Base-by-base conservation (phyloP, 805 yeast species). In the Myxozyma udenii region DNA sequence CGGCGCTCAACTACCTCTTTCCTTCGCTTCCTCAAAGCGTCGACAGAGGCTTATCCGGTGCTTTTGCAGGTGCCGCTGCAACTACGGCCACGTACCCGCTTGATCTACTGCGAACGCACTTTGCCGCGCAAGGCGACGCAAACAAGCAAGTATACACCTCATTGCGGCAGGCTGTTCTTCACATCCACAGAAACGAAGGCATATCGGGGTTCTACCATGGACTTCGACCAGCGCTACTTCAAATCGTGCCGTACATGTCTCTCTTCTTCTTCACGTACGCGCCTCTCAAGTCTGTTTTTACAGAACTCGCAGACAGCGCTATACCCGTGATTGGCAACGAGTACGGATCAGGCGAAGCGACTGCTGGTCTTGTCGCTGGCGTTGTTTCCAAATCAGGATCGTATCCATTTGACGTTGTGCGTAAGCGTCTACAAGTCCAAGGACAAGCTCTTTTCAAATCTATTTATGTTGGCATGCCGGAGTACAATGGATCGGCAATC, bases 91-190 rank as follows among this genome's bases (percentile, higher is more conserved):
- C 97, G 1, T 93, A 93, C 65, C 98, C 98, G 0, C 81, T 87
- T 62, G 98, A 93, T 66, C 74, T 88, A n/a, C 68, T 93, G 39
- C 71, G 98, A 46, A 93, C 98, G 0, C 73, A 95, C 47, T 75
- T 89, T 44, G 95, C 88, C 0, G 91, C 90, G 2, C 81, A 81
- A 62, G 69, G 71, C 9, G 42, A 26, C 7, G 43, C 36, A 1
- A 48, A 58, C 3, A 37, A 53, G 2, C 33, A 14, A 14, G 60
- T 63, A 33, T 68, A 68, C 55, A 55, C 64, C 4, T 48, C 66
- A 0, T 40, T 67, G 6, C 33, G 52, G 14, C 62, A 64, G 2
- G 66, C 75, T 0, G 49, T 75, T 0, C 26, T 41, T 1, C 61
- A 61, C 0, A 75, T 78, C 2, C 64, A 69, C 63, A 25, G 5